A percentile compares a stretch with the other conserved stretches of the same genome.
These are phyloP conservation scores for Tuber melanosporum DNA, from an alignment of 495 filamentous ascomycete species.

Conservation along the genomic window DNA sequence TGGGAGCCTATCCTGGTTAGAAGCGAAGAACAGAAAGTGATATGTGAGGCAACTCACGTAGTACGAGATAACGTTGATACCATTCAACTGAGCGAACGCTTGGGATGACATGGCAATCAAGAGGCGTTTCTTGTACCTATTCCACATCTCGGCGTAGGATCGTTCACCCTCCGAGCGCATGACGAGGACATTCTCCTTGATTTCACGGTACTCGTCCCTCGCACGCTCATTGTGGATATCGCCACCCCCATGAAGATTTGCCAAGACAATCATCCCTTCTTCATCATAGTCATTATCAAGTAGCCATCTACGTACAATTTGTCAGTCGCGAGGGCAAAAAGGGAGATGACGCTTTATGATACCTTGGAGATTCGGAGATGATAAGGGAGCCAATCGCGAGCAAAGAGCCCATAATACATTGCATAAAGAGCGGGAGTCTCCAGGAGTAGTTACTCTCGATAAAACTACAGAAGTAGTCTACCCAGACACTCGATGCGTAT, in stretches of 20 bases:
- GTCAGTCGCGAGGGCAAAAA: slow-evolving; percentile 13
- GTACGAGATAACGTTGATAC: slow-evolving; percentile 99
- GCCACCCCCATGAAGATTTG: slow-evolving; percentile 90
- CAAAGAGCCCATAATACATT: slow-evolving; percentile 85
- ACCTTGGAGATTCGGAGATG: slow-evolving; percentile 95
- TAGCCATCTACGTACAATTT: slow-evolving; percentile 63
- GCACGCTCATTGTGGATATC: slow-evolving; percentile 89
- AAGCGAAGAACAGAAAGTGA: neutral
- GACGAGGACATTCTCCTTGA: slow-evolving; percentile 93
- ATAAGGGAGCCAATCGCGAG: slow-evolving; percentile 79
- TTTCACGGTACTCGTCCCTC: slow-evolving; percentile 90
- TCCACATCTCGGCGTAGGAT: slow-evolving; percentile 91
- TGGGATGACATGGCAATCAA: slow-evolving; percentile 99
- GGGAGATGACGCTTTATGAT: slow-evolving; percentile 38
- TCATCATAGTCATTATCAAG: slow-evolving; percentile 97
- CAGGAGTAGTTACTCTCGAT: slow-evolving; percentile 81
- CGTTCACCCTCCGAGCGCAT: slow-evolving; percentile 91
- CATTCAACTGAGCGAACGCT: slow-evolving; percentile 89
- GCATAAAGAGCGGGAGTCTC: slow-evolving; percentile 84
- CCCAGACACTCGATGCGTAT: slow-evolving; percentile 95
- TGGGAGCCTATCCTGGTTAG: slow-evolving; percentile 53
- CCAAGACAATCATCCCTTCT: slow-evolving; percentile 95
- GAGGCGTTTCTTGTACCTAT: slow-evolving; percentile 80
- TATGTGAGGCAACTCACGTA: slow-evolving; percentile 50
- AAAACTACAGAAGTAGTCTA: slow-evolving; percentile 93